These are phyloP conservation scores for Mitragyna speciosa DNA, from an alignment of 257 asterid species.

Conservation along the genomic window DNA sequence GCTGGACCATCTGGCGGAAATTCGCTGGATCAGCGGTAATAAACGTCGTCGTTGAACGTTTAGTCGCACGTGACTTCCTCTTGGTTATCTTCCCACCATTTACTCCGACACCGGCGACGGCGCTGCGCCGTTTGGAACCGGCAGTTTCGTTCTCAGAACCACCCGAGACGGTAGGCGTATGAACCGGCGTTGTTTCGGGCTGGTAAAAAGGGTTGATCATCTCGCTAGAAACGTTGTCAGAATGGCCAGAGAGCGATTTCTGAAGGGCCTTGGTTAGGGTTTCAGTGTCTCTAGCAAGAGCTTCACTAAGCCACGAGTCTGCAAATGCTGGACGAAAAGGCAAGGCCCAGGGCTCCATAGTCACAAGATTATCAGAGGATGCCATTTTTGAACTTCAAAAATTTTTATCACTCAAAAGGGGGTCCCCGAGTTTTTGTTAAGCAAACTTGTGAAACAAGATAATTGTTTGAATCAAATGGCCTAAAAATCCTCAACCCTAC, in stretches of 20 bases:
- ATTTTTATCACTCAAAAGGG: neutral
- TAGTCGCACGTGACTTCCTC: constrained; percentile 77
- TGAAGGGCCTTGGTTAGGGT: constrained; percentile 58
- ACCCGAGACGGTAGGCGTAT: constrained; percentile 52
- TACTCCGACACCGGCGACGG: constrained; percentile 30
- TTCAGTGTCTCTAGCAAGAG: constrained; percentile 54
- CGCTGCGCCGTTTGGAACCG: constrained; percentile 33
- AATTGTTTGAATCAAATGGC: neutral
- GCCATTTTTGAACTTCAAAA: constrained; percentile 38
- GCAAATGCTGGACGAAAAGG: constrained; percentile 45
- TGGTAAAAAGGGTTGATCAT: constrained; percentile 35
- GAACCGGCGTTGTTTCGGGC: constrained; percentile 36
- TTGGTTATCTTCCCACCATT: constrained; percentile 56
- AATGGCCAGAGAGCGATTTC: constrained; percentile 36
- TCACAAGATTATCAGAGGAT: constrained; percentile 50
- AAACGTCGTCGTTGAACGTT: constrained; percentile 69
- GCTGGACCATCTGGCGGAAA: constrained; percentile 93
- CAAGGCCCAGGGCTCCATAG: constrained; percentile 56
- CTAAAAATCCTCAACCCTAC: neutral
- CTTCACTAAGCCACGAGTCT: constrained; percentile 62
- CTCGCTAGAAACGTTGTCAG: constrained; percentile 41
- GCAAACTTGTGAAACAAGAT: neutral
- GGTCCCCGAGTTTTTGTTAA: neutral
- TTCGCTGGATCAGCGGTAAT: constrained; percentile 82
- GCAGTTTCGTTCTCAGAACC: constrained; percentile 62